Evolutionary conservation across 2,329 filamentous ascomycete species (phyloP).

Genomic region (Aspergillus transmontanensis): DNA sequence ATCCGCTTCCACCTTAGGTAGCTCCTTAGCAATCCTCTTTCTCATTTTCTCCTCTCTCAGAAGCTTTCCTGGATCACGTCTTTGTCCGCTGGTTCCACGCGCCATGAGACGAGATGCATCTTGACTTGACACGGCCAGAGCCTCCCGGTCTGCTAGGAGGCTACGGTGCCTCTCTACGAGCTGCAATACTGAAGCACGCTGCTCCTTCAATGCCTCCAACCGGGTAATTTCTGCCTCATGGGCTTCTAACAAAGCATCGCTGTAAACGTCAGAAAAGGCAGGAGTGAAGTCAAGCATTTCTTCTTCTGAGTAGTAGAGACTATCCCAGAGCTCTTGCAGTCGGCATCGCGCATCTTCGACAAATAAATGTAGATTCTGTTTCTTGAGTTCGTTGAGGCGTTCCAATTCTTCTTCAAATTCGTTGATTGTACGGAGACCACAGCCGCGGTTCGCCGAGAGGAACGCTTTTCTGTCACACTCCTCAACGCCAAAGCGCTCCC

Average conservation of each 20-base stretch:
- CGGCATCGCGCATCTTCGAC: constrained; percentile 91
- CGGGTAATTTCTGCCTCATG: constrained; percentile 89
- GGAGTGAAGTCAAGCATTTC: constrained; percentile 99
- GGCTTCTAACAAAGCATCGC: constrained; percentile 89
- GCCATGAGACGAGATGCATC: constrained; percentile 92
- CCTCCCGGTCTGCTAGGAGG: constrained; percentile 81
- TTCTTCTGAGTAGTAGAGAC: constrained; percentile 91
- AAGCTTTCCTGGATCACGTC: constrained; percentile 89
- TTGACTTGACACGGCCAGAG: constrained; percentile 86
- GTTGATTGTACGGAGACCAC: constrained; percentile 87
- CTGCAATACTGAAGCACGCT: constrained; percentile 80
- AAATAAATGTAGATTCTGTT: constrained; percentile 92
- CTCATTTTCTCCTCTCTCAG: constrained; percentile 97
- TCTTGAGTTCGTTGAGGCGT: constrained; percentile 86
- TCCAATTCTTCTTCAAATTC: constrained; percentile 91
- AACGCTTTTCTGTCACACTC: constrained; percentile 83
- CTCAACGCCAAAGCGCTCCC: constrained; percentile 84
- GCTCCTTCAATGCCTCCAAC: constrained; percentile 78
- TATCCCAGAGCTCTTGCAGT: constrained; percentile 93
- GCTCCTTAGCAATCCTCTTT: constrained; percentile 92
- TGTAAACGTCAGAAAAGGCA: constrained; percentile 95
- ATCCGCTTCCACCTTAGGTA: constrained; percentile 88
- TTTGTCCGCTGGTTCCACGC: constrained; percentile 89
- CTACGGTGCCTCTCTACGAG: constrained; percentile 82
- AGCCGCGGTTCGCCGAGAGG: constrained; percentile 83